phyloP scores from a whole-genome alignment of 345 rosid species.

The Zanthoxylum bungeanum region DNA sequence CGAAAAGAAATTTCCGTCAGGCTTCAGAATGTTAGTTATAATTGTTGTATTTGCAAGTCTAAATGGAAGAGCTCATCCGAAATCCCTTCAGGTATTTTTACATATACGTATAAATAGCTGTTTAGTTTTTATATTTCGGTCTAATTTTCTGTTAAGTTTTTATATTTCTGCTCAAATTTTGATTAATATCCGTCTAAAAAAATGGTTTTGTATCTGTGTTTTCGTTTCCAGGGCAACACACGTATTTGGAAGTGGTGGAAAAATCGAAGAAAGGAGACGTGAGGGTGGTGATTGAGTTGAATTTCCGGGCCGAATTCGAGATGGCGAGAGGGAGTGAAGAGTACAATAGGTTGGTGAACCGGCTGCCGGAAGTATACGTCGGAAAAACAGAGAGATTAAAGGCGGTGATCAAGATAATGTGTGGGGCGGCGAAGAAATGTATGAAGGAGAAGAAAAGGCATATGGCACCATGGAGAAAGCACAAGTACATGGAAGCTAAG shows the following conservation, averaged over 20 bases:
- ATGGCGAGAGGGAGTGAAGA: constrained; percentile 68
- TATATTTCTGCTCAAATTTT: too few relatives aligned
- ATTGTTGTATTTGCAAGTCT: constrained; percentile 65
- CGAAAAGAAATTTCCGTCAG: constrained; percentile 43
- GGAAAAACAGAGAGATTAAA: constrained; percentile 74
- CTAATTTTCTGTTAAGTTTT: too few relatives aligned
- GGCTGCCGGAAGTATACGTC: constrained; percentile 64
- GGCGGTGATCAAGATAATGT: constrained; percentile 61
- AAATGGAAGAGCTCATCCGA: constrained; percentile 72
- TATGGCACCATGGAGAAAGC: constrained; percentile 90
- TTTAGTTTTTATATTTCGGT: background rate
- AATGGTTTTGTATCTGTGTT: background rate
- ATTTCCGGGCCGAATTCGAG: constrained; percentile 76
- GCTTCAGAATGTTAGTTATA: constrained; percentile 55
- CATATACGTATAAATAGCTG: too few relatives aligned
- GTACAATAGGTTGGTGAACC: constrained; percentile 45
- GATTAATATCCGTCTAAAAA: too few relatives aligned
- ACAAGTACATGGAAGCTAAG: constrained; percentile 84
- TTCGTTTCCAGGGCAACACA: constrained; percentile 56
- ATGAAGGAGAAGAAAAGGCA: constrained; percentile 88
- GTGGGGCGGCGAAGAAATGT: constrained; percentile 62
- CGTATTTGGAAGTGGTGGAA: constrained; percentile 61
- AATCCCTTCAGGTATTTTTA: constrained; percentile 59
- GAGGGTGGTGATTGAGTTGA: constrained; percentile 65
- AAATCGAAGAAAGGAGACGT: constrained; percentile 40